These are phyloP conservation scores for Neonothopanus nambi DNA, from an alignment of 1,284 basidiomycete genomes.

Conservation along the genomic window DNA sequence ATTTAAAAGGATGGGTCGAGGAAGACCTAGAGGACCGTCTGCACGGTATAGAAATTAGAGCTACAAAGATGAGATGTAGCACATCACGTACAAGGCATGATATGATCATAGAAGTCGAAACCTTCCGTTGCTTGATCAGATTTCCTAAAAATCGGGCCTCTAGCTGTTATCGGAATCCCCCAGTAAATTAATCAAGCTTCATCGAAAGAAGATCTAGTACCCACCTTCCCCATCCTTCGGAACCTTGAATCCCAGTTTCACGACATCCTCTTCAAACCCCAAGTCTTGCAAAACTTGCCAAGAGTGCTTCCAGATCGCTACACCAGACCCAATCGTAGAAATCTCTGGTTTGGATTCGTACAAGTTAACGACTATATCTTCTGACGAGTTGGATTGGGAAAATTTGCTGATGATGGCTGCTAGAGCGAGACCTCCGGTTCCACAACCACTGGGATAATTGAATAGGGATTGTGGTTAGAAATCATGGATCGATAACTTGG, in stretches of 20 bases:
- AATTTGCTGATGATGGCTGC: constrained; percentile 33
- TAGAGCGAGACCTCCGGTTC: constrained; percentile 38
- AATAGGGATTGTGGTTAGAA: too few species aligned
- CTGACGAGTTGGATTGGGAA: constrained; percentile 10
- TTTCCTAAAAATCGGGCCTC: constrained; percentile 26
- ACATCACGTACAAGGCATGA: constrained; percentile 26
- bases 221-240: constrained; percentile 25
- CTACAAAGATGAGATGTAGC: neutral
- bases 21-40: constrained; percentile 36
- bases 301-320: constrained; percentile 40
- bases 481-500: too few species aligned
- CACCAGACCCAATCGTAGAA: constrained; percentile 35
- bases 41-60: neutral
- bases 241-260: constrained; percentile 24
- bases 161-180: constrained; percentile 8
- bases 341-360: constrained; percentile 38
- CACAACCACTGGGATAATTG: constrained; percentile 31
- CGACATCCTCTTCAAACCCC: constrained; percentile 33
- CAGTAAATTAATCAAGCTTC: neutral
- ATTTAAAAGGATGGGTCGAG: constrained; percentile 33
- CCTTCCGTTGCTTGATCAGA: constrained; percentile 26
- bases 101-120: constrained; percentile 29
- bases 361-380: constrained; percentile 29
- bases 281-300: constrained; percentile 37
- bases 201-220: constrained; percentile 5